Percentiles rank a stretch among this genome's conserved stretches.
These are phyloP conservation scores for Corrigiola litoralis DNA, from an alignment of 179 eudicot species.

Conservation along the genomic window DNA sequence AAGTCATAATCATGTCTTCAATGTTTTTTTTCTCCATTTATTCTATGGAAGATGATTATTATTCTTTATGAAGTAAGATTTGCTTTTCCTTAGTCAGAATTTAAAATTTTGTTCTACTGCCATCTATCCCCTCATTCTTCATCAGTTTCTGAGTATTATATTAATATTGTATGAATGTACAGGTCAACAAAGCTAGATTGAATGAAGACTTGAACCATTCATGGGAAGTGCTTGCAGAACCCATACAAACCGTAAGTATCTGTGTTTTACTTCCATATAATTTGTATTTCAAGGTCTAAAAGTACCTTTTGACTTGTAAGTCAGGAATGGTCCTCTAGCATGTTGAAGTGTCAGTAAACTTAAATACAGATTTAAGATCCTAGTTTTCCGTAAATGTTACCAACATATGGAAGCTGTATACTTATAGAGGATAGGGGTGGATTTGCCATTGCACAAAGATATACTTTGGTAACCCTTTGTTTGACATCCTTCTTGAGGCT, in stretches of 20 bases:
- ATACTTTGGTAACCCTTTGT: not conserved
- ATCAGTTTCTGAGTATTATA: not conserved
- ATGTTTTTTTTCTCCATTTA: not conserved
- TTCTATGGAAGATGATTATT: not conserved
- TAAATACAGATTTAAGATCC: not conserved
- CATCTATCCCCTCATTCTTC: not conserved
- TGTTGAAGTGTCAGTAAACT: not conserved
- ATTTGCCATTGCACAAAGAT: not conserved
- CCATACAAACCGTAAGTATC: constrained; percentile 84
- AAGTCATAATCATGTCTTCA: too few species aligned
- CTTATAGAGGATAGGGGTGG: not conserved
- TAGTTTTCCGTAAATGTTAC: not conserved
- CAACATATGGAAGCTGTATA: not conserved
- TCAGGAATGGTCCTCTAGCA: not conserved
- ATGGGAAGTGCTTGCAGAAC: constrained; percentile 99
- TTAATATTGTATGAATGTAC: constrained; percentile 7
- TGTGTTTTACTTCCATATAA: not conserved
- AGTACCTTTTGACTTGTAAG: not conserved
- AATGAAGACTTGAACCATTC: constrained; percentile 65
- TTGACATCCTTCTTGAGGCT: not conserved
- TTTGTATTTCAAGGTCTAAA: too few species aligned
- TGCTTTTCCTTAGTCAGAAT: not conserved
- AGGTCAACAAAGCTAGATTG: constrained; percentile 83
- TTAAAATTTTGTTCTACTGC: not conserved
- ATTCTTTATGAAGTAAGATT: not conserved